Base-by-base conservation (phyloP, 1,139 yeast species). In the Arxiozyma heterogenica region DNA sequence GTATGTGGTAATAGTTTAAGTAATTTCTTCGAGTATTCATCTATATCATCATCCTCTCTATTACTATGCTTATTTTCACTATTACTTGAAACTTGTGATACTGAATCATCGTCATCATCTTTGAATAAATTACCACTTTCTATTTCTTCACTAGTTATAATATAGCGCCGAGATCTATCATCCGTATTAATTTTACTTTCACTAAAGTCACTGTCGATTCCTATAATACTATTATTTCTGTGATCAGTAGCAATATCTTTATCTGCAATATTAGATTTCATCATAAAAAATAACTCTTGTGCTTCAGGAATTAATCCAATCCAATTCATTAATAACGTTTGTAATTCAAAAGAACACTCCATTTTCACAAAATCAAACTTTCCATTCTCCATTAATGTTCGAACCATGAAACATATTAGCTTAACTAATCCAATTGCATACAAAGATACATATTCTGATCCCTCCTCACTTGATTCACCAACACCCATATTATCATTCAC, bases 381-480 rank as follows among this genome's bases (percentile, higher is more conserved):
- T 0, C 74, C 75, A 52, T 75, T 69, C 18, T 69, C 69, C 18
- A 80, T 71, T 53, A 82, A 71, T 47, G 77, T 79, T 46, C 74
- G 75, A 17, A 84, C 73, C 84, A 84, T 80, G 49, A 83, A 65
- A 67, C 90, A 84, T 27, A 83, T 75, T 47, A 83, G 65, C 53
- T 73, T 74, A 64, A 84, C 75, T 55, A 75, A 68, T 58, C 80
- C 83, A 58, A 72, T 73, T 5, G 80, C 79, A 57, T 75, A 75
- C 30, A 77, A 70, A 41, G 72, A 67, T 51, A 65, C 58, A 41
- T 20, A 34, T 1, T 72, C 71, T 53, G 70, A 68, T 44, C 69
- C 65, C 0, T 74, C 76, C 41, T 69, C 73, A 2, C 70, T 73
- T 68, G 4, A 75, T 72, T 25, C 77, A 73, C 20, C 67, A 17